A percentile compares a stretch with the other conserved stretches of the same genome.
Evolutionary conservation across 805 yeast genomes (phyloP).

Genomic region (Hanseniaspora guilliermondii): DNA sequence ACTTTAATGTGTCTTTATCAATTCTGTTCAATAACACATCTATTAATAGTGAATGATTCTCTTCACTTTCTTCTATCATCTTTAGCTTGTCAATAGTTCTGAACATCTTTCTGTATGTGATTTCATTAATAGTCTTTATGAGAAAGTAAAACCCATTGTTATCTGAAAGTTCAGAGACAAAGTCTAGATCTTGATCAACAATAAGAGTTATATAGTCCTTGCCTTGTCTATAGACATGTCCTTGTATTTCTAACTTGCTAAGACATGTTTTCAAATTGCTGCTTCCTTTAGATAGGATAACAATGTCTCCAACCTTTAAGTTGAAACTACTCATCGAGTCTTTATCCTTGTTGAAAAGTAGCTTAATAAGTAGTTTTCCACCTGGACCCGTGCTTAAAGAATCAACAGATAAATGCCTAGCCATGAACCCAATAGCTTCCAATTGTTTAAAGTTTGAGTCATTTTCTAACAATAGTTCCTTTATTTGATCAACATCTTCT

Average conservation of each 20-base stretch:
- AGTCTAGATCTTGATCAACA: slow-evolving; percentile 41
- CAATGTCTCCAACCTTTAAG: slow-evolving; percentile 65
- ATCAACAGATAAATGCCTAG: slow-evolving; percentile 49
- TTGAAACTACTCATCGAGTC: slow-evolving; percentile 30
- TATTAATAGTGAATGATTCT: slow-evolving; percentile 25
- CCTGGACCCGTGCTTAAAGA: slow-evolving; percentile 65
- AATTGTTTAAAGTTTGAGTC: slow-evolving; percentile 46
- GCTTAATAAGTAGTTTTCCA: slow-evolving; percentile 46
- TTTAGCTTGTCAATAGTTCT: slow-evolving; percentile 56
- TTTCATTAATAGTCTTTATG: slow-evolving; percentile 42
- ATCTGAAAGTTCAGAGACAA: slow-evolving; percentile 41
- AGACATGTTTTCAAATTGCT: slow-evolving; percentile 19
- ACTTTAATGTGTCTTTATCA: slow-evolving; percentile 15
- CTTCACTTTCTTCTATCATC: slow-evolving; percentile 32
- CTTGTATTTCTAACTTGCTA: slow-evolving; percentile 34
- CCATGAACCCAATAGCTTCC: slow-evolving; percentile 63
- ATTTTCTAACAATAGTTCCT: slow-evolving; percentile 33
- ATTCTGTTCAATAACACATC: slow-evolving; percentile 36
- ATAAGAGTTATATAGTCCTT: slow-evolving; percentile 43
- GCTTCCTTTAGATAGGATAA: slow-evolving; percentile 34
- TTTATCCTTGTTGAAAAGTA: slow-evolving; percentile 31
- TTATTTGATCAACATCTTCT: slow-evolving; percentile 41
- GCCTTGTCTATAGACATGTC: slow-evolving; percentile 50
- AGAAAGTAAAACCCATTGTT: slow-evolving; percentile 21
- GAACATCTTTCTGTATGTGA: slow-evolving; percentile 68